Base-by-base conservation (phyloP, 78 protist genomes). In the Speleostelium caveatum region DNA sequence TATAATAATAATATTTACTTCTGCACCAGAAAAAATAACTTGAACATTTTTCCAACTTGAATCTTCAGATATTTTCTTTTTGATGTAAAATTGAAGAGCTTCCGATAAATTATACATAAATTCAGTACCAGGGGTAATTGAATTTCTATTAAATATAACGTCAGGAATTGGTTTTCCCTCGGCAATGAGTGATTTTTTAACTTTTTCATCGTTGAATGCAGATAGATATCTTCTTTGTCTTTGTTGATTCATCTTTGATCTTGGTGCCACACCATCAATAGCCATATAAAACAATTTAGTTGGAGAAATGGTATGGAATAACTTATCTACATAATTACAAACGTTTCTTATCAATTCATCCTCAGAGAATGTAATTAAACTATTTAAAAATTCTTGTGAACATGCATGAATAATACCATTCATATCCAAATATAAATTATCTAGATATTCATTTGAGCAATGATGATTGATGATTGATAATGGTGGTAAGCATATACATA, bases 341-440 rank as follows among this genome's bases (percentile, higher is more conserved):
- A 99, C 95, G 42, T 59, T 68, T n/a, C 60, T 35, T 61, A 97
- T 91, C 96, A 99, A 96, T 60, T 97, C 98, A 12, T 75, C 73
- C 30, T 87, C 87, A 5, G 83, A 63, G 22, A 80, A 69, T 38
- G 32, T 53, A 5, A 79, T 35, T 53, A 73, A 56, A 49, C 66
- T 71, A 38, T 33, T 62, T 19, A 59, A 38, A 24, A 72, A 67
- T 93, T 76, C 96, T 96, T 21, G 99, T 97, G 86, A 97, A 99
- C 68, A 92, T 67, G 88, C 99, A 97, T 99, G 99, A 66, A 99
- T 97, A 69, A 99, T 92, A 53, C 99, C 99, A 93, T 99, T 99
- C 99, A 99, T 96, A 63, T 99, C 99, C n/a, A 99, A 94, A 80
- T 99, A 99, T 24, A 99, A 94, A 83, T 94, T 95, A 93, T 99